Conservation (phyloP, 148 eudicot genomes). For the Chenopodium suecicum region DNA sequence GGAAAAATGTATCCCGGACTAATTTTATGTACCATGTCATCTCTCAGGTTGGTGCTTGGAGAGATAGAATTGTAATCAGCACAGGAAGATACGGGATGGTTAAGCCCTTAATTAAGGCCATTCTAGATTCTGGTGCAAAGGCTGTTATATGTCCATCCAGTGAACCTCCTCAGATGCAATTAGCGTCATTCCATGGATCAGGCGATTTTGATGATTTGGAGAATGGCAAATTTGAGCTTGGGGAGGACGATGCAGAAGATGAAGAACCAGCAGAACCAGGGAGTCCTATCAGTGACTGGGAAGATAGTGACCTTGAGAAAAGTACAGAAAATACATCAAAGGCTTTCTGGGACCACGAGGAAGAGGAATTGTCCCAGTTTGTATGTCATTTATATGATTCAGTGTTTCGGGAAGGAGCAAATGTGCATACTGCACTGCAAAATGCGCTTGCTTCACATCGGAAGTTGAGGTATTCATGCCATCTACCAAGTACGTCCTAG, state of each 20-base stretch:
- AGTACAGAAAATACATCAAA: conserved; percentile 39
- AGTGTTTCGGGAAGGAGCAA: conserved; percentile 62
- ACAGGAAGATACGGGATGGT: conserved; percentile 68
- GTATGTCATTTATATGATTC: conserved; percentile 67
- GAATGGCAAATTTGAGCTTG: conserved; percentile 89
- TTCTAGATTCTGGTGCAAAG: conserved; percentile 89
- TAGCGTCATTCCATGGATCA: conserved; percentile 65
- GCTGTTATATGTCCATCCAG: conserved; percentile 84
- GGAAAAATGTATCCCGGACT: background rate
- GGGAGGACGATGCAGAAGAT: conserved; percentile 78
- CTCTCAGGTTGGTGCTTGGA: conserved; percentile 90
- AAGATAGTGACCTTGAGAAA: conserved; percentile 80
- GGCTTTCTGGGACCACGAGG: conserved; percentile 75
- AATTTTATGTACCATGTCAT: background rate
- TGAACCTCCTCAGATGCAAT: conserved; percentile 73
- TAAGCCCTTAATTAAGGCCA: conserved; percentile 69
- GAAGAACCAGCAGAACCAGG: conserved; percentile 56
- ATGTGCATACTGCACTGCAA: conserved; percentile 58
- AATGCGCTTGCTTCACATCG: conserved; percentile 62
- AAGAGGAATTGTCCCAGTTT: conserved; percentile 77
- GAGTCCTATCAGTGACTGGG: conserved; percentile 93
- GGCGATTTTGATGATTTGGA: conserved; percentile 58
- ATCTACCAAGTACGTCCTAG: conserved; percentile 62
- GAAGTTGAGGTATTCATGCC: conserved; percentile 78
- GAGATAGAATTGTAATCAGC: conserved; percentile 84